Evolutionary conservation across 176 grass and related monocot genomes (phyloP).

Genomic region (Sorghum bicolor): Sorghum_bicolor_NCBIv3 NC_012875.2:501001-501500

Average conservation of each 20-base stretch:
- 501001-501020: background rate
- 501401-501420: too few species aligned
- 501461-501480: too few species aligned
- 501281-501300: background rate
- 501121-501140: background rate
- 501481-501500: too few species aligned
- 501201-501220: background rate
- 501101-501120: background rate
- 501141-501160: too few species aligned
- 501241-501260: background rate
- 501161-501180: background rate
- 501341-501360: too few species aligned
- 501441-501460: too few species aligned
- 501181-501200: background rate
- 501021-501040: background rate
- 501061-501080: constrained; percentile 8
- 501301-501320: background rate
- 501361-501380: background rate
- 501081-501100: background rate
- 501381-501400: background rate
- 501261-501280: background rate
- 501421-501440: too few species aligned
- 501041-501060: background rate
- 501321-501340: background rate
- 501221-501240: background rate